Evolutionary conservation across 345 rosid genomes (phyloP).

Genomic region (Eucalyptus pauciflora): DNA sequence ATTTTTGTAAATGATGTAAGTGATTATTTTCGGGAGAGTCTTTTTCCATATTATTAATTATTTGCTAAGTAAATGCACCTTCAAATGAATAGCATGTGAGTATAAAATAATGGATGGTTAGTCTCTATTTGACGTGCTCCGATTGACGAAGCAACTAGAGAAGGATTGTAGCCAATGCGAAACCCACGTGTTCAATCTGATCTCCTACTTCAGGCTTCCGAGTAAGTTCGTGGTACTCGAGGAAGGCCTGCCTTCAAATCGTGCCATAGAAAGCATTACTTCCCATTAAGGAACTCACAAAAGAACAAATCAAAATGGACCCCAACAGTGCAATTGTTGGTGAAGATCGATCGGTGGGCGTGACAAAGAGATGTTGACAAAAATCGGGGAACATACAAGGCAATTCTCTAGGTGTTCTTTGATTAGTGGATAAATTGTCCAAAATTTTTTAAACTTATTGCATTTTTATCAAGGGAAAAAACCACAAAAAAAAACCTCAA

Average conservation of each 20-base stretch:
- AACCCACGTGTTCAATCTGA: neutral
- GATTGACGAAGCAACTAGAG: neutral
- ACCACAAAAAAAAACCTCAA: too few species aligned
- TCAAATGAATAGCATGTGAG: rapidly evolving
- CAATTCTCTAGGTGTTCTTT: neutral
- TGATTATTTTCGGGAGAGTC: neutral
- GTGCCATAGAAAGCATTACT: neutral
- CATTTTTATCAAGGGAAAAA: too few species aligned
- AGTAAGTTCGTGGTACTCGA: neutral
- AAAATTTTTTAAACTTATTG: too few species aligned
- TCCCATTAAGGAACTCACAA: neutral
- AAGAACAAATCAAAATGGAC: neutral
- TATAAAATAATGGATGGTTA: neutral
- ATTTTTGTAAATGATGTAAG: too few species aligned
- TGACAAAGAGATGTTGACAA: neutral
- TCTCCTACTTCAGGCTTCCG: neutral
- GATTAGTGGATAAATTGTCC: rapidly evolving
- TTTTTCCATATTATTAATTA: neutral
- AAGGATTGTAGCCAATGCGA: neutral
- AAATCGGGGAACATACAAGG: neutral
- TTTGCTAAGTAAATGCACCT: neutral
- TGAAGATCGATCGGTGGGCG: neutral
- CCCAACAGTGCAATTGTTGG: neutral
- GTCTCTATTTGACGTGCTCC: neutral
- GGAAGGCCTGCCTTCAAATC: neutral